A percentile compares a stretch with the other conserved stretches of the same genome.
These are phyloP conservation scores for Clavariopsis aquatica DNA, from an alignment of 495 filamentous ascomycete species.

Conservation along the genomic window DNA sequence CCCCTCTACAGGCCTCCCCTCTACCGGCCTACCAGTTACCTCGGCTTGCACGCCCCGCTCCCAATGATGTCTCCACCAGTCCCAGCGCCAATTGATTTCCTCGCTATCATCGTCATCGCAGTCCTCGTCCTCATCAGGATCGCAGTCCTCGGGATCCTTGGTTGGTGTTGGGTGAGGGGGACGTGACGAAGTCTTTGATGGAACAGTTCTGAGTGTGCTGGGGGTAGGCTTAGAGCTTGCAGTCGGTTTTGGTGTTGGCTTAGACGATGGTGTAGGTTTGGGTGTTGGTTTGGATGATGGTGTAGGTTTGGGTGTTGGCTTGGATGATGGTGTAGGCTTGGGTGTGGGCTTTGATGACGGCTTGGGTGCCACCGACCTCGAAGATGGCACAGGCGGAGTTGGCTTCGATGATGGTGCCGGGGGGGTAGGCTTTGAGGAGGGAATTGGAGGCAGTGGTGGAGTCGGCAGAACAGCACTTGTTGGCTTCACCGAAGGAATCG, in stretches of 20 bases:
- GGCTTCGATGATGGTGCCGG: background rate
- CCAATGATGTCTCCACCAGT: slow-evolving; percentile 12
- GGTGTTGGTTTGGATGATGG: background rate
- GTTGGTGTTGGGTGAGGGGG: slow-evolving; percentile 9
- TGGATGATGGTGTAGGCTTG: background rate
- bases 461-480: background rate
- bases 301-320: background rate
- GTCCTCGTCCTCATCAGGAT: slow-evolving; percentile 73
- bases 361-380: background rate
- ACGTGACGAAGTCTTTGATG: background rate
- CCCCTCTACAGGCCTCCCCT: background rate
- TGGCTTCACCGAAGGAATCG: slow-evolving; percentile 1
- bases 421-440: slow-evolving; percentile 6
- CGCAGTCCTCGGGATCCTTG: background rate
- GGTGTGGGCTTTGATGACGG: slow-evolving; percentile 16
- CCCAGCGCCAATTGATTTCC: slow-evolving; percentile 3
- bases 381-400: slow-evolving; percentile 8
- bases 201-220: slow-evolving; percentile 1
- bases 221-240: background rate
- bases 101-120: slow-evolving; percentile 65
- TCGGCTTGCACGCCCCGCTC: background rate
- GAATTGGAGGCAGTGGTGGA: background rate
- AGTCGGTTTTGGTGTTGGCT: slow-evolving; percentile 1
- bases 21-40: background rate
- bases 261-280: slow-evolving; percentile 11